Conservation (phyloP, 23 red algal species). For the Gracilaria gracilis region DNA sequence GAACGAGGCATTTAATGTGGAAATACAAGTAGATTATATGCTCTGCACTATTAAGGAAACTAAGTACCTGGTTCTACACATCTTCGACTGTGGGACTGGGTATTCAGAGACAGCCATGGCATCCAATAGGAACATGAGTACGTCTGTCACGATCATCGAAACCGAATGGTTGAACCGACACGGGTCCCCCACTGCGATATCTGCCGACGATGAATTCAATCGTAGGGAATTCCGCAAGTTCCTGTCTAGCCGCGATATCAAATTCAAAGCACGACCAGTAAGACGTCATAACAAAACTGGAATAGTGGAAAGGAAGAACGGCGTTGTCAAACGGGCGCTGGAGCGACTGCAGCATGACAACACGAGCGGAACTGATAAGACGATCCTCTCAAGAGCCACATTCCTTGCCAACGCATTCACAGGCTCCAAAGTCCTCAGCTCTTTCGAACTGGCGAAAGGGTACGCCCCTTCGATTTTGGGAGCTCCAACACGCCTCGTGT, state of each 20-base stretch:
- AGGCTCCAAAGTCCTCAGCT: too few species aligned
- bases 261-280: too few species aligned
- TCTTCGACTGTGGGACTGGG: not conserved
- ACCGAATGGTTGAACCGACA: too few species aligned
- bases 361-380: not conserved
- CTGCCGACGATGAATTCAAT: too few species aligned
- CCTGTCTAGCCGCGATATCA: too few species aligned
- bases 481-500: not conserved
- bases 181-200: too few species aligned
- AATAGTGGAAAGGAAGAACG: conserved; percentile 47
- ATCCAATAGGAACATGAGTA: not conserved
- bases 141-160: too few species aligned
- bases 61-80: not conserved
- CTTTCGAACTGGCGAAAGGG: too few species aligned
- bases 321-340: conserved; percentile 24
- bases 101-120: not conserved
- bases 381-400: conserved; percentile 17
- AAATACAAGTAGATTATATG: not conserved
- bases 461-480: not conserved
- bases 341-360: conserved; percentile 16
- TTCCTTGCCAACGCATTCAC: too few species aligned
- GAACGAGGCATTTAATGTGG: not conserved
- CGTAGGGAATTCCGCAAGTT: too few species aligned
- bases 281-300: conserved; percentile 52
- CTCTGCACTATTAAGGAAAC: not conserved